Percentiles rank a stretch among this genome's conserved stretches.
These are phyloP conservation scores for Clohesyomyces aquaticus DNA, from an alignment of 495 filamentous ascomycete species.

Conservation along the genomic window DNA sequence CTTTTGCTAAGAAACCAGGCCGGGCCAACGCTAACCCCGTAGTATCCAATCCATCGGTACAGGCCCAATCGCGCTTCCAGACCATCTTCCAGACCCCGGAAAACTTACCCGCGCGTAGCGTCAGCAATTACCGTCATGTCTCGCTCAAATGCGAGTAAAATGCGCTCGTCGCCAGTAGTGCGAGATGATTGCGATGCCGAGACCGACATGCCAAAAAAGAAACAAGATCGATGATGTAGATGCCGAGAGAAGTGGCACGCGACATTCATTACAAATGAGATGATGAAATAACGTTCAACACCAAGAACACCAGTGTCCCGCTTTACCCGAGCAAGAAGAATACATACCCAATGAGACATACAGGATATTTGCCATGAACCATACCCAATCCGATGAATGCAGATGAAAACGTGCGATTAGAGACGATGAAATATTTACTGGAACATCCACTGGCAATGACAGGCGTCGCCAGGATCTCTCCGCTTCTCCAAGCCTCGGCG, in stretches of 20 bases:
- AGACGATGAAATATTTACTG: slow-evolving; percentile 18
- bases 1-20: not conserved
- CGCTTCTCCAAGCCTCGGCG: slow-evolving; percentile 17
- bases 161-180: not conserved
- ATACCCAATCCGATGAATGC: not conserved
- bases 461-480: slow-evolving; percentile 34
- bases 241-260: not conserved
- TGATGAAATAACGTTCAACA: not conserved
- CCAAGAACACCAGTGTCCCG: not conserved
- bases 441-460: slow-evolving; percentile 48
- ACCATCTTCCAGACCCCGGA: not conserved
- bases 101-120: not conserved
- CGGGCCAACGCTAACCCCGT: not conserved
- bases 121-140: not conserved
- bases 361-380: not conserved
- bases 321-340: not conserved
- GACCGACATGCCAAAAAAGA: not conserved
- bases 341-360: not conserved
- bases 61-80: not conserved
- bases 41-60: not conserved
- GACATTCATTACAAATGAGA: not conserved
- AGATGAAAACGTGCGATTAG: not conserved
- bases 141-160: not conserved
- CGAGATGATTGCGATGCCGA: not conserved
- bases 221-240: slow-evolving; percentile 1